Evolutionary conservation across 805 yeast genomes (phyloP), one percentile per base, ranked within the genome.

Genomic region (Ogataea naganishii): DNA sequence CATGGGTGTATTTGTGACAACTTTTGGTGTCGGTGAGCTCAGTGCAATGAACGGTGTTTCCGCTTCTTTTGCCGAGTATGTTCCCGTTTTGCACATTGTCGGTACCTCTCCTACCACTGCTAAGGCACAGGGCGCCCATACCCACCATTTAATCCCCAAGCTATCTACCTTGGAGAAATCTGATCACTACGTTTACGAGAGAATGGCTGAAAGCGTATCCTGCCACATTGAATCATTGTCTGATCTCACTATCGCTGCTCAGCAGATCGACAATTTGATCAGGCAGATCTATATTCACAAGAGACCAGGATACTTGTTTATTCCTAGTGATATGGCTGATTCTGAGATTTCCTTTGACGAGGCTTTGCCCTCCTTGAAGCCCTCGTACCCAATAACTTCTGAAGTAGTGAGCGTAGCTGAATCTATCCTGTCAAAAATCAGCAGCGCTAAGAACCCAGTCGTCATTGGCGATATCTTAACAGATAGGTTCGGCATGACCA

Each of bases 21-120:
- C 96, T 4, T 82, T 66, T 53, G 96, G 95, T 29, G 96, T 85
- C 12, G 96, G 96, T 34, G 95, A 85, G 51, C 64, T 84, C 38
- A 74, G 85, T 35, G 94, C 94, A 3, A 47, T 84, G 37, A 84
- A 84, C 55, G 95, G 94, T 27, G 60, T 83, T 32, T 65, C 85
- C 19, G 95, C 95, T 29, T 72, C 95, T 0, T 79, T 69, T 58
- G 80, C 94, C 20, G 96, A 85, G 56, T 71, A 65, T 41, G 78
- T 79, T 24, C 92, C 92, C 6, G 60, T 85, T 3, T 60, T 85
- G 34, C 95, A 84, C 55, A 76, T 86, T 40, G 95, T 86, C 12
- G 96, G 96, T 23, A 75, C 83, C 36, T 75, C 85, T 6, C 60
- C 71, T n/a, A 52, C 58, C 14, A 29, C 19, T 7, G 41, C 30